Evolutionary conservation across 768 basidiomycete species (phyloP).

Genomic region (Goffeauzyma gilvescens): DNA sequence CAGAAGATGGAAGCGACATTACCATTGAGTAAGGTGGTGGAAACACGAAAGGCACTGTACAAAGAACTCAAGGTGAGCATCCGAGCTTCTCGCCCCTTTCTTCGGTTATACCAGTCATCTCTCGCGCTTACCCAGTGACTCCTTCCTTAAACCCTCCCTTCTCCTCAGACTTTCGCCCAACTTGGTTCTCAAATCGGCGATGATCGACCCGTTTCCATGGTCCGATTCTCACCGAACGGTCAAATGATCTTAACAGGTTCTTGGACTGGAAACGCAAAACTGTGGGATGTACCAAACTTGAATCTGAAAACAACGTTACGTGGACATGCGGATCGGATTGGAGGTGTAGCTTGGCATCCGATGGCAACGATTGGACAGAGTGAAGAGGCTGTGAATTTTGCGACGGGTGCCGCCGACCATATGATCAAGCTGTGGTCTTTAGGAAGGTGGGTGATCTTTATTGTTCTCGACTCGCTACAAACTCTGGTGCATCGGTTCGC

Average conservation of each 20-base stretch:
- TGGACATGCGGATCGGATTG: constrained; percentile 81
- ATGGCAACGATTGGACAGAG: constrained; percentile 57
- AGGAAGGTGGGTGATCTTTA: constrained; percentile 41
- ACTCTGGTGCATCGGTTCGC: constrained; percentile 1
- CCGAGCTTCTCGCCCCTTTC: not conserved
- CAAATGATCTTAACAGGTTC: constrained; percentile 74
- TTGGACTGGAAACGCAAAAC: constrained; percentile 84
- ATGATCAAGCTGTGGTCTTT: constrained; percentile 77
- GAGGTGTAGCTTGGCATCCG: constrained; percentile 97
- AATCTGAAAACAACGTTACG: constrained; percentile 55
- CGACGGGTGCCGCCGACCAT: constrained; percentile 74
- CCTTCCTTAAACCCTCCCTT: not conserved
- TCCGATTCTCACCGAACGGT: constrained; percentile 85
- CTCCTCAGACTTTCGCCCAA: constrained; percentile 57
- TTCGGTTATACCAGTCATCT: too few relatives aligned
- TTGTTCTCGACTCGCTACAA: not conserved
- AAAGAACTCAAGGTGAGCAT: constrained; percentile 61
- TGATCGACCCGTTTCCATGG: constrained; percentile 78
- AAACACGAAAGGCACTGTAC: constrained; percentile 78
- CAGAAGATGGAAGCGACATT: constrained; percentile 78
- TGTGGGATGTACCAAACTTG: constrained; percentile 90
- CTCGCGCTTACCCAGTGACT: not conserved
- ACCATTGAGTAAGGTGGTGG: constrained; percentile 72
- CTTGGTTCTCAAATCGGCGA: constrained; percentile 97
- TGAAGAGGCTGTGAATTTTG: constrained; percentile 56